Base-by-base conservation (phyloP, 2,329 filamentous ascomycete genomes). In the Clonostachys rosea region DNA sequence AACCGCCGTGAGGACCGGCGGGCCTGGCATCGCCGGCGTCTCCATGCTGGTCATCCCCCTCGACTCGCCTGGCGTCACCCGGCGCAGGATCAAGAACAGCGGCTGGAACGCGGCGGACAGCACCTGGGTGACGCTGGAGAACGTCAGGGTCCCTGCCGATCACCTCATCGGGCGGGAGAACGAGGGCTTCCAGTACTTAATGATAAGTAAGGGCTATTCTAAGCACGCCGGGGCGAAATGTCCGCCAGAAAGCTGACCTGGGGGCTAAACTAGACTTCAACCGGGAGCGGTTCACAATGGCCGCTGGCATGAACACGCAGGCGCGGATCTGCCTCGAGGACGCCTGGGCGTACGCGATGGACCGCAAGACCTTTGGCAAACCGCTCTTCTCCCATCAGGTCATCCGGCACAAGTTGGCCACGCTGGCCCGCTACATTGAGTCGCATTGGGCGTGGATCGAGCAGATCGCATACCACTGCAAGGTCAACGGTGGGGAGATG, bases 81-180 rank as follows among this genome's bases (percentile, higher is more conserved):
- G 69, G 69, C 44, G 68, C 17, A 74, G 69, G 44, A 84, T 87
- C 61, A 63, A 75, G 45, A 87, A 87, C 59, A 82, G 76, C 24
- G 84, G 84, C 4, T 81, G 85, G n/a, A 78, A 82, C 54, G 81
- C 81, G 6, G 83, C 82, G 39, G 81, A 81, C 59, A 69, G 76
- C 5, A 78, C 75, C 1, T 81, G 75, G 51, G 70, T 83, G 43
- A 72, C 75, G 17, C 66, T 83, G 17, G 77, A 82, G 42, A 66
- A 81, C 49, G 78, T 83, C 4, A 54, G 62, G 14, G 79, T 84
- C 0, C 78, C 79, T 0, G 67, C 66, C 0, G 67, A 69, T 24
- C 78, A 81, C 47, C 64, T 81, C 2, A 53, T 84, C 3, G 78
- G 79, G 5, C 58, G 65, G 33, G 78, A 81, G 50, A 78, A 79